These are phyloP conservation scores for Buddleja alternifolia DNA, from an alignment of 257 asterid genomes.

Conservation along the genomic window DNA sequence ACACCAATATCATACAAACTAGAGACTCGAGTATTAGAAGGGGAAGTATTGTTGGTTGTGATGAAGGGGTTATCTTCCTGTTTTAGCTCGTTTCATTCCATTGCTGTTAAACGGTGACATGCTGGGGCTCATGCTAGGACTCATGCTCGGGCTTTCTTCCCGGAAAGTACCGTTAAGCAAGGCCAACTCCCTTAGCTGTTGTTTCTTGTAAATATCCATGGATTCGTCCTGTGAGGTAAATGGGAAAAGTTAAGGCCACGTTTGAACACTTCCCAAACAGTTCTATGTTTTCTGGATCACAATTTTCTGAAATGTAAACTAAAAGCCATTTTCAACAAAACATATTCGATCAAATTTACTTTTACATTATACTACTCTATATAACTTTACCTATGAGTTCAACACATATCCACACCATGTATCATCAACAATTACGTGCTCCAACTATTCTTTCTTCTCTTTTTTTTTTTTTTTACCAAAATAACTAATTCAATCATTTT, in stretches of 20 bases:
- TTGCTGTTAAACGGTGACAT: constrained; percentile 79
- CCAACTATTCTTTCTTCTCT: too few species aligned
- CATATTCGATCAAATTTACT: too few species aligned
- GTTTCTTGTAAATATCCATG: constrained; percentile 72
- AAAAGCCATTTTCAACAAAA: too few species aligned
- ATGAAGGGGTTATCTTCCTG: constrained; percentile 45
- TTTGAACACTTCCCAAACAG: too few species aligned
- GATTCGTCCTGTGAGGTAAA: constrained; percentile 57
- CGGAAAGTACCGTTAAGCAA: constrained; percentile 69
- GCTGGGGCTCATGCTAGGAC: constrained; percentile 81
- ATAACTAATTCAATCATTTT: too few species aligned
- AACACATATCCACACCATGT: too few species aligned
- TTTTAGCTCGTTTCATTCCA: constrained; percentile 77
- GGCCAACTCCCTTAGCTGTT: constrained; percentile 80
- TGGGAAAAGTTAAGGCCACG: neutral
- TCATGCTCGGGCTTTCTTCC: constrained; percentile 83
- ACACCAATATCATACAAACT: constrained; percentile 2
- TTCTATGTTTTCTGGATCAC: too few species aligned
- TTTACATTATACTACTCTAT: too few species aligned
- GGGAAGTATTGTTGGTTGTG: constrained; percentile 1
- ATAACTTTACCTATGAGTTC: too few species aligned
- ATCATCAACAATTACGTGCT: too few species aligned
- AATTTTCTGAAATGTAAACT: too few species aligned
- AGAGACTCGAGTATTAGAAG: constrained; percentile 7
- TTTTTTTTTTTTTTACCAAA: too few species aligned